Evolutionary conservation across 148 eudicot species (phyloP), one percentile per base, ranked within the genome.

Genomic region (Mesembryanthemum crystallinum): DNA sequence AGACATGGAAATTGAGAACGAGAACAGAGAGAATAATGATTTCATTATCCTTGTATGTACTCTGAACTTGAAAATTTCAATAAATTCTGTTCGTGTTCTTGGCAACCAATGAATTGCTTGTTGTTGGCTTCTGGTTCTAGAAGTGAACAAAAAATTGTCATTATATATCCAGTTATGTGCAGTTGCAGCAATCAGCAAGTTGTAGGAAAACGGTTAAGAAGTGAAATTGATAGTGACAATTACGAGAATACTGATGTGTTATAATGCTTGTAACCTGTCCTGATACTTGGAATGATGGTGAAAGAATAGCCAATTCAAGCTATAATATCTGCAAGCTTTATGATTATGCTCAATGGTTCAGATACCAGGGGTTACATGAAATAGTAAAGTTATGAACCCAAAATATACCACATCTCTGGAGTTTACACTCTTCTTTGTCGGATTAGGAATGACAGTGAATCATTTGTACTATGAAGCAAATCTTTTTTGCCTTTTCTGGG

Each of bases 31-130:
- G 76, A 81, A 82, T 63, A 86, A 84, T 72, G 97, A 92, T 82
- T 85, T 92, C 76, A 81, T 87, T 55, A 83, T 92, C 73, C 97
- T 92, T 73, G 97, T 92, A 90, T 70, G 95, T 81, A 57, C 57
- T n/a, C 23, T 33, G 67, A 23, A 27, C 60, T 28, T 13, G 7
- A 24, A 59, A 39, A 21, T 21, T 61, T 7, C 0, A 13, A 14
- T 30, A 25, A 43, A 43, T n/a, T 20, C 28, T 2, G 29, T 29
- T 33, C n/a, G 2, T 70, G 7, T 77, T 59, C 24, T 27, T 21
- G 25, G 17, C 8, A n/a, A 37, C 35, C 52, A 30, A 21, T 24
- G 18, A 24, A 43, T 15, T 59, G 7, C 20, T 45, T 58, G 54
- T 27, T 71, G 15, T 25, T 57, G 42, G 42, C 60, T 79, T 69